phyloP scores from a whole-genome alignment of 306 rosid species.

The Casuarina glauca region DNA sequence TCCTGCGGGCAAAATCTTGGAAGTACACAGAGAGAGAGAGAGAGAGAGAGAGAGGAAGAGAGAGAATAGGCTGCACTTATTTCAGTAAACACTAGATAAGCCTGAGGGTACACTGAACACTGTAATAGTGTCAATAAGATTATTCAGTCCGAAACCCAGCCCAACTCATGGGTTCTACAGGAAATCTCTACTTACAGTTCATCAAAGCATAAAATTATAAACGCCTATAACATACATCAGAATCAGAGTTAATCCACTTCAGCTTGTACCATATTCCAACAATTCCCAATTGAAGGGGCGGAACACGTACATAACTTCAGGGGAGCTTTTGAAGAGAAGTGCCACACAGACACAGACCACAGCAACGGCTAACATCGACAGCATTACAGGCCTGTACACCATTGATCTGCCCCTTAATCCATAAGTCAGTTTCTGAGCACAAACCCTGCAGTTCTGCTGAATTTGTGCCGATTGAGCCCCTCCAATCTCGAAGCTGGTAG shows the following conservation, averaged over 20 bases:
- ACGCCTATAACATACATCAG: constrained; percentile 19
- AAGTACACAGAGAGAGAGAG: not conserved
- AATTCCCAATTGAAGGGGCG: constrained; percentile 93
- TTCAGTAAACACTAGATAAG: not conserved
- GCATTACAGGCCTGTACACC: constrained; percentile 87
- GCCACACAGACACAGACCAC: constrained; percentile 97
- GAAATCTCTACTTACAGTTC: constrained; percentile 35
- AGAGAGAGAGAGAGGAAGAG: not conserved
- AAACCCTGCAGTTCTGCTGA: constrained; percentile 54
- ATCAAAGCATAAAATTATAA: constrained; percentile 29
- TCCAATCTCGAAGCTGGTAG: constrained; percentile 59
- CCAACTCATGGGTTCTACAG: constrained; percentile 34
- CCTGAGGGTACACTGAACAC: constrained; percentile 21
- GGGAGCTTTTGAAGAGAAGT: constrained; percentile 86
- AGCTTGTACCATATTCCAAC: constrained; percentile 71
- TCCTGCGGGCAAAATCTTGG: not conserved
- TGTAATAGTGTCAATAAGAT: constrained; percentile 23
- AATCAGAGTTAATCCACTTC: constrained; percentile 32
- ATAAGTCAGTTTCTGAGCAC: constrained; percentile 51
- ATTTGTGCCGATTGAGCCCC: constrained; percentile 31
- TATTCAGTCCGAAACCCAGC: constrained; percentile 19
- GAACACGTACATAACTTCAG: constrained; percentile 80
- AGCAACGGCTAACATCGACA: constrained; percentile 88
- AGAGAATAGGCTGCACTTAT: not conserved
- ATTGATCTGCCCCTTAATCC: constrained; percentile 57